Conservation (phyloP, 495 filamentous ascomycete genomes). For the Penicillium crystallinum region DNA sequence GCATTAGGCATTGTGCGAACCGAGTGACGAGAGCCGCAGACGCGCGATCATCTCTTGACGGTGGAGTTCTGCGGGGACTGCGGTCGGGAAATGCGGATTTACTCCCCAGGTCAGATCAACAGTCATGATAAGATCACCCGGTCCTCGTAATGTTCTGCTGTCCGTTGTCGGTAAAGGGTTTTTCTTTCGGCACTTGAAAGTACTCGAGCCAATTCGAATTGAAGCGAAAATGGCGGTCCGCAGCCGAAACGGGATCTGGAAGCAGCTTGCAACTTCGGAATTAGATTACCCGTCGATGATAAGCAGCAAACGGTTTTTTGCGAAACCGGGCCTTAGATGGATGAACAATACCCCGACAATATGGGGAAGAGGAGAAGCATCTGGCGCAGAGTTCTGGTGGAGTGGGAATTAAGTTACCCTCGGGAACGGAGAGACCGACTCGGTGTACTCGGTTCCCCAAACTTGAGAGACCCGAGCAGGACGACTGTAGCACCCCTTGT, state of each 20-base stretch:
- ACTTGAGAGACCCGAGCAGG: constrained; percentile 1
- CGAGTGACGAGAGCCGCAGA: constrained; percentile 23
- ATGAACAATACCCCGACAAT: neutral
- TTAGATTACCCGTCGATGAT: constrained; percentile 16
- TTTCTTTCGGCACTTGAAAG: constrained; percentile 7
- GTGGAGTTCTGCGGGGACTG: constrained; percentile 23
- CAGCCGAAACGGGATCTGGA: constrained; percentile 4
- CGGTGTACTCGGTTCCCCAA: constrained; percentile 20
- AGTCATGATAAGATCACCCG: constrained; percentile 30
- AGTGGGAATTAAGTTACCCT: constrained; percentile 24
- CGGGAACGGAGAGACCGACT: constrained; percentile 17
- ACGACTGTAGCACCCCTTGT: neutral
- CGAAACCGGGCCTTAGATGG: neutral
- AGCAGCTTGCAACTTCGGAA: constrained; percentile 4
- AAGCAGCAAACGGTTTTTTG: neutral
- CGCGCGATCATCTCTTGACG: constrained; percentile 37
- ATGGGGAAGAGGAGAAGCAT: constrained; percentile 8
- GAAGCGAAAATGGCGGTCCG: constrained; percentile 5
- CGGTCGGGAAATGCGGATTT: constrained; percentile 22
- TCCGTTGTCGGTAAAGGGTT: neutral
- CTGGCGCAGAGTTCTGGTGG: constrained; percentile 14
- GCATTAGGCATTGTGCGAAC: constrained; percentile 37
- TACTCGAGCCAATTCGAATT: neutral
- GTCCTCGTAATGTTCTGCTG: neutral
- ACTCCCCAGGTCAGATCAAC: constrained; percentile 24